These are phyloP conservation scores for Garcia nutans DNA, from an alignment of 345 rosid genomes.

Conservation along the genomic window DNA sequence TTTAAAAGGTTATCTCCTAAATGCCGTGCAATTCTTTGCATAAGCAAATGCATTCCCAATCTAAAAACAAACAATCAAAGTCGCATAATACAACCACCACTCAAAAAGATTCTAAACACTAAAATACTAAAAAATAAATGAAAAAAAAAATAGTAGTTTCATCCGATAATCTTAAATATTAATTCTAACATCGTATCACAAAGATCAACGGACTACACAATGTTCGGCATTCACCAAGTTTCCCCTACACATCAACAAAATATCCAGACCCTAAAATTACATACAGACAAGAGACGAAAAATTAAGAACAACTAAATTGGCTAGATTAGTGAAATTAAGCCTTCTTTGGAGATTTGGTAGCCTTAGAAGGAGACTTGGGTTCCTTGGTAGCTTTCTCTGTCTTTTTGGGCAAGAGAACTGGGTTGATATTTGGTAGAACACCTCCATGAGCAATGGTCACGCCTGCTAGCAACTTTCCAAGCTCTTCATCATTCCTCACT, in stretches of 20 bases:
- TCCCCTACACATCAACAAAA: neutral
- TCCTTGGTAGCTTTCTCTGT: slow-evolving; percentile 41
- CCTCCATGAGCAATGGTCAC: slow-evolving; percentile 36
- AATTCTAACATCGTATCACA: neutral
- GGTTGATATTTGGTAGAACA: slow-evolving; percentile 46
- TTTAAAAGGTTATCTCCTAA: too few relatives aligned
- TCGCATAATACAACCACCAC: too few relatives aligned
- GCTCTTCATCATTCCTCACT: slow-evolving; percentile 39
- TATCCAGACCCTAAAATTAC: neutral
- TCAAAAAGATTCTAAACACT: too few relatives aligned
- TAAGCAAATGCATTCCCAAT: too few relatives aligned
- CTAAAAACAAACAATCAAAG: too few relatives aligned
- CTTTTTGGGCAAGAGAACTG: slow-evolving; percentile 66
- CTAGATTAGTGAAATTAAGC: slow-evolving; percentile 18
- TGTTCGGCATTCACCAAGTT: neutral
- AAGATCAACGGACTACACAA: neutral
- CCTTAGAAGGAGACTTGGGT: slow-evolving; percentile 66
- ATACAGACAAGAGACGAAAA: neutral
- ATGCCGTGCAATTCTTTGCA: too few relatives aligned
- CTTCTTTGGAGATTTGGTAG: slow-evolving; percentile 68
- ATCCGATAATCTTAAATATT: neutral
- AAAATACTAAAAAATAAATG: too few relatives aligned
- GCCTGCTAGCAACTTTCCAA: slow-evolving; percentile 24
- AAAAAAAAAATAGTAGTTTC: neutral
- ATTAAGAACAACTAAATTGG: neutral